phyloP scores from a whole-genome alignment of 345 rosid genomes.

The Hibiscus mutabilis region DNA sequence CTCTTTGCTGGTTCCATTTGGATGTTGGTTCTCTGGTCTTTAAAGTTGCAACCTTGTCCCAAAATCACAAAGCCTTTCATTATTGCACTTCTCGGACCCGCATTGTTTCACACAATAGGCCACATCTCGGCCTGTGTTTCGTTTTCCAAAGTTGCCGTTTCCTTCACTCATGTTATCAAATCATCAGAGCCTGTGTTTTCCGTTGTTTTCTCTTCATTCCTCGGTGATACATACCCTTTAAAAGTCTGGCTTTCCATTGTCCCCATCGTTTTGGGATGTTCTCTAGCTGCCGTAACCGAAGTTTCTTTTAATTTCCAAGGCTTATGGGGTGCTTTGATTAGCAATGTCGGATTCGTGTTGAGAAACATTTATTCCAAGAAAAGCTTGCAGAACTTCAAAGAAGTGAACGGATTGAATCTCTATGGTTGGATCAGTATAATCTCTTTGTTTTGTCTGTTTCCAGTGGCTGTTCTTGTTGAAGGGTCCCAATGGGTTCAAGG shows the following conservation, averaged over 20 bases:
- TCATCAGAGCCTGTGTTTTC: constrained; percentile 98
- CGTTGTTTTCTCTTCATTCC: constrained; percentile 79
- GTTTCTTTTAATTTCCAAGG: constrained; percentile 85
- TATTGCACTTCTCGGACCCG: constrained; percentile 88
- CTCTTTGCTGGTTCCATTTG: constrained; percentile 83
- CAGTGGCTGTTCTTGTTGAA: constrained; percentile 79
- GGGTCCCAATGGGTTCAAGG: constrained; percentile 91
- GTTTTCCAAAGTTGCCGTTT: constrained; percentile 94
- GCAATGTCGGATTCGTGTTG: constrained; percentile 86
- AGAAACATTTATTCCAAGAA: constrained; percentile 81
- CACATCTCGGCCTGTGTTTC: constrained; percentile 96
- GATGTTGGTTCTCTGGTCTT: constrained; percentile 82
- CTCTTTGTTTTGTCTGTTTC: constrained; percentile 66
- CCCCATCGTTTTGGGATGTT: constrained; percentile 88
- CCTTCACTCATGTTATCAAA: constrained; percentile 95
- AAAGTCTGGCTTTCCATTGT: constrained; percentile 89
- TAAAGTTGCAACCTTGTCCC: constrained; percentile 73
- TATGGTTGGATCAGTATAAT: constrained; percentile 82
- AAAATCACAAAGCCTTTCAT: constrained; percentile 79
- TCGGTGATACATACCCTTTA: constrained; percentile 78
- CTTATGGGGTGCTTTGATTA: constrained; percentile 88
- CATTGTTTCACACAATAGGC: constrained; percentile 89
- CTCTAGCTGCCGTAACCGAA: constrained; percentile 90
- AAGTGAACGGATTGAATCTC: constrained; percentile 81
- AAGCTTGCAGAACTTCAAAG: constrained; percentile 73